Conservation (phyloP, 2,329 filamentous ascomycete species). For the Claviceps capensis region DNA sequence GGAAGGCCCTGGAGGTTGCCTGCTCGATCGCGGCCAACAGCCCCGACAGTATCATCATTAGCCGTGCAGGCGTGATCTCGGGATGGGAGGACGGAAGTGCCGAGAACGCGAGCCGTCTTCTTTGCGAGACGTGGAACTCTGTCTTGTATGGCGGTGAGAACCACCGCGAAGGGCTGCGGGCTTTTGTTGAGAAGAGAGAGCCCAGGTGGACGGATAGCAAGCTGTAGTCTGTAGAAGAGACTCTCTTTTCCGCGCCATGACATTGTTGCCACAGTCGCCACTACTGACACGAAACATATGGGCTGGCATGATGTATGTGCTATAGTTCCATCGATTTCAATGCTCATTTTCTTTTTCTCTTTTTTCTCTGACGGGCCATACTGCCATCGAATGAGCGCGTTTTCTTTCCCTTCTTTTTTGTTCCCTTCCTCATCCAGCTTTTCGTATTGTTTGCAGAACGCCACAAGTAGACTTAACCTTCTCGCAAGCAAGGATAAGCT, state of each 20-base stretch:
- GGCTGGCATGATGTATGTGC: too few relatives aligned
- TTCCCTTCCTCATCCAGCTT: too few relatives aligned
- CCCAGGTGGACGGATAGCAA: conserved; percentile 54
- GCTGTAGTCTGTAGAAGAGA: conserved; percentile 34
- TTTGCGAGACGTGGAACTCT: conserved; percentile 43
- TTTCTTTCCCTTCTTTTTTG: too few relatives aligned
- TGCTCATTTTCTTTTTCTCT: too few relatives aligned
- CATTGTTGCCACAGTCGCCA: too few relatives aligned
- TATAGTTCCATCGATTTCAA: too few relatives aligned
- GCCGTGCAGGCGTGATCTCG: conserved; percentile 53
- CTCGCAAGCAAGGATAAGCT: too few relatives aligned
- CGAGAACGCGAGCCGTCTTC: conserved; percentile 45
- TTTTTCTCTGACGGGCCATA: too few relatives aligned
- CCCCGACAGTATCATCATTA: conserved; percentile 66
- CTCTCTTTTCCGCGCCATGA: neutral
- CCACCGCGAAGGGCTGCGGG: conserved; percentile 57
- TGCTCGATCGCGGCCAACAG: conserved; percentile 49
- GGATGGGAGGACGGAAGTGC: conserved; percentile 57
- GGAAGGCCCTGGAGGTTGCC: conserved; percentile 48
- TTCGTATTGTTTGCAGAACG: too few relatives aligned
- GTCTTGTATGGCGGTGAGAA: conserved; percentile 54
- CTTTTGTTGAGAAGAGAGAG: conserved; percentile 64
- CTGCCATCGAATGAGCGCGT: too few relatives aligned
- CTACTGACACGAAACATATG: too few relatives aligned
- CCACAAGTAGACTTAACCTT: too few relatives aligned